Evolutionary conservation across 306 rosid genomes (phyloP).

Genomic region (Trifolium fragiferum): DNA sequence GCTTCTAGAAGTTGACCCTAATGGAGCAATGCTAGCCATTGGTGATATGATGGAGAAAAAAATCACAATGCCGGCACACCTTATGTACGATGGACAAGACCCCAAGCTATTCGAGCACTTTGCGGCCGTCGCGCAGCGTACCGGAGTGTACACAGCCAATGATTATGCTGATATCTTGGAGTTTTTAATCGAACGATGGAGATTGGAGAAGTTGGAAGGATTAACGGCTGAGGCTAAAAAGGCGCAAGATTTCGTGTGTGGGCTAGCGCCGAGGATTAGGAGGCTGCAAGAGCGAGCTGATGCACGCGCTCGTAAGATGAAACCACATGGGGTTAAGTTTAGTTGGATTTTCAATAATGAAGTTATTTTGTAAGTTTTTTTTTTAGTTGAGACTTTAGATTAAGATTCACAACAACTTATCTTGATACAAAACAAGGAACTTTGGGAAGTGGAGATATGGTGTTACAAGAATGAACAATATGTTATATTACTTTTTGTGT

Average conservation of each 20-base stretch:
- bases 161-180: conserved; percentile 71
- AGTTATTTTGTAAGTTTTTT: background rate
- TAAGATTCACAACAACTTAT: background rate
- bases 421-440: background rate
- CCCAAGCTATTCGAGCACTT: conserved; percentile 62
- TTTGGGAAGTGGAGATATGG: background rate
- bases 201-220: conserved; percentile 61
- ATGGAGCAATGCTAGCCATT: conserved; percentile 54
- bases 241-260: conserved; percentile 65
- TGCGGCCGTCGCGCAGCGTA: conserved; percentile 59
- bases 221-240: conserved; percentile 48
- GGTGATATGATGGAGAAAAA: conserved; percentile 72
- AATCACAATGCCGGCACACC: conserved; percentile 72
- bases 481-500: background rate
- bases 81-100: conserved; percentile 71
- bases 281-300: conserved; percentile 63
- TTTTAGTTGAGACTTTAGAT: background rate
- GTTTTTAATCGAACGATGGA: conserved; percentile 58
- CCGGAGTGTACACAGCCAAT: conserved; percentile 62
- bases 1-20: conserved; percentile 76
- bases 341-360: conserved; percentile 49
- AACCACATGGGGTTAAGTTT: conserved; percentile 49
- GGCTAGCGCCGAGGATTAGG: conserved; percentile 59
- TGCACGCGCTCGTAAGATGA: conserved; percentile 52
- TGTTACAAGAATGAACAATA: background rate